Percentiles rank a stretch among this genome's conserved stretches.
These are phyloP conservation scores for Schizophyllum amplum DNA, from an alignment of 1,284 basidiomycete species.

Conservation along the genomic window DNA sequence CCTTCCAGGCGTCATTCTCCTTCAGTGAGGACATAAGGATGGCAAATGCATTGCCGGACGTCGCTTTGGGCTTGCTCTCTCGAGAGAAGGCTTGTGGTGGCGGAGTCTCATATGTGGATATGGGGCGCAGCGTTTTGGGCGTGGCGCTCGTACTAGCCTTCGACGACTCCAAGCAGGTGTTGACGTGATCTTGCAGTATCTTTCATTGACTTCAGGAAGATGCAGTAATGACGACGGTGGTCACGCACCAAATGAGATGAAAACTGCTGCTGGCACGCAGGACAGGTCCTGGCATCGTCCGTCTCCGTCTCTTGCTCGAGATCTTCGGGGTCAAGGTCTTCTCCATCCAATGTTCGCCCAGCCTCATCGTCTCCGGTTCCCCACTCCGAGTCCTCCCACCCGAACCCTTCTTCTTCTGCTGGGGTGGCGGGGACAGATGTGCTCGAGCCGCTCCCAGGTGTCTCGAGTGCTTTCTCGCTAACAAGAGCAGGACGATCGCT, in stretches of 20 bases:
- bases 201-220: conserved; percentile 14
- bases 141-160: conserved; percentile 8
- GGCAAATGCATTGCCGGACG: conserved; percentile 48
- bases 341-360: conserved; percentile 38
- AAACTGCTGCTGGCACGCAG: background rate
- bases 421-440: background rate
- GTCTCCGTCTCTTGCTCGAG: background rate
- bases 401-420: background rate
- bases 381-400: conserved; percentile 40
- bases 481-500: too few relatives aligned
- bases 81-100: conserved; percentile 9
- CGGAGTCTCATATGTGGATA: conserved; percentile 17
- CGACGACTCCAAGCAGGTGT: conserved; percentile 36
- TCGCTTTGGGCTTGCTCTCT: conserved; percentile 6
- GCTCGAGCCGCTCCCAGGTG: background rate
- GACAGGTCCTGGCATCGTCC: background rate
- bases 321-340: conserved; percentile 46
- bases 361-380: conserved; percentile 35
- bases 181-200: conserved; percentile 42
- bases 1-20: conserved; percentile 80
- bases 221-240: background rate
- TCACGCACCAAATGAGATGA: background rate
- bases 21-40: conserved; percentile 77
- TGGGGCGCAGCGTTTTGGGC: conserved; percentile 10
- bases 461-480: background rate